A percentile compares a stretch with the other conserved stretches of the same genome.
Conservation (phyloP, 1,284 basidiomycete genomes). For the Ganoderma leucocontextum region DNA sequence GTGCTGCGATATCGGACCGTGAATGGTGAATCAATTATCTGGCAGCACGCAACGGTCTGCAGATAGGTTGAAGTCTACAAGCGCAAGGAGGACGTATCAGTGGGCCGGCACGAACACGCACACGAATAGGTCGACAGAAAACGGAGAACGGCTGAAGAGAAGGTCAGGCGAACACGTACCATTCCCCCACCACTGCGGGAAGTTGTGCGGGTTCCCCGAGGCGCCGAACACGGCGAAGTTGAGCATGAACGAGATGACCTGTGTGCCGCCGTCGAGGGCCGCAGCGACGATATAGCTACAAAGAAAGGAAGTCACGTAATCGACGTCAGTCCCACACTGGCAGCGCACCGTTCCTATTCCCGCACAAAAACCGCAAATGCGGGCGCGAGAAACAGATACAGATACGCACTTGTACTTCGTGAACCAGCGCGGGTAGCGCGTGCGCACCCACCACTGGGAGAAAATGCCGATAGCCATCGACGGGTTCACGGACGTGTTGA, state of each 20-base stretch:
- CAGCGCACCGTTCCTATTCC: not conserved
- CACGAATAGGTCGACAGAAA: not conserved
- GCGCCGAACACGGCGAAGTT: conserved; percentile 45
- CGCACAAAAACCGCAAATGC: not conserved
- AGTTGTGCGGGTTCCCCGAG: conserved; percentile 37
- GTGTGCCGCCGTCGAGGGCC: conserved; percentile 42
- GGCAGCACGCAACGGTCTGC: conserved; percentile 40
- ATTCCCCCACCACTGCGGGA: conserved; percentile 44
- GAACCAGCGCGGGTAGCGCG: conserved; percentile 56
- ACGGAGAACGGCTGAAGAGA: not conserved
- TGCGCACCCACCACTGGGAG: conserved; percentile 62
- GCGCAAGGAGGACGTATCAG: not conserved
- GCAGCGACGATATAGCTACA: conserved; percentile 44
- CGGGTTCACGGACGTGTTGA: conserved; percentile 52
- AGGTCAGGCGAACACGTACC: conserved; percentile 21
- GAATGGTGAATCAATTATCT: not conserved
- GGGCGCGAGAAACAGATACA: too few species aligned
- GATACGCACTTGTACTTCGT: conserved; percentile 66
- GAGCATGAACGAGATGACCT: conserved; percentile 45
- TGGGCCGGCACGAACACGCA: not conserved
- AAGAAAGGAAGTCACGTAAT: not conserved
- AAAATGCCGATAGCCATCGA: conserved; percentile 60
- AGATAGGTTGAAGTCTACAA: conserved; percentile 38
- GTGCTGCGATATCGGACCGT: not conserved
- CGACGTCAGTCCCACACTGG: not conserved